Conservation (phyloP, 2,329 filamentous ascomycete species). For the Arthrobotrys megalospora region DNA sequence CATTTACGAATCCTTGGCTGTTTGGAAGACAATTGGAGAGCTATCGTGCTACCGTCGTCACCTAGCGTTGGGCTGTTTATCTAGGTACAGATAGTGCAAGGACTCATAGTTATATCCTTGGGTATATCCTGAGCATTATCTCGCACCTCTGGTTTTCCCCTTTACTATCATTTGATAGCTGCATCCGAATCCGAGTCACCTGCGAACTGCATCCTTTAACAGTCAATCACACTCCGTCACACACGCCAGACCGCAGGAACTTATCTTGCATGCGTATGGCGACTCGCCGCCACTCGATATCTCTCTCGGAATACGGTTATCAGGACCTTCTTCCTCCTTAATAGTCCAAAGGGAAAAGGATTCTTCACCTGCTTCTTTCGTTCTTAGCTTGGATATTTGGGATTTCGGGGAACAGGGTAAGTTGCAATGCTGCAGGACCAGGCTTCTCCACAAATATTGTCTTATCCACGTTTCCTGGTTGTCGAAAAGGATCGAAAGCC, state of each 20-base stretch:
- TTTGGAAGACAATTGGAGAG: slow-evolving; percentile 1
- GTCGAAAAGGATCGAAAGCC: slow-evolving; percentile 27
- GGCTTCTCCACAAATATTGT: slow-evolving; percentile 55
- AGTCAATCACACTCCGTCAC: slow-evolving; percentile 31
- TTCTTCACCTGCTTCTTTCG: slow-evolving; percentile 59
- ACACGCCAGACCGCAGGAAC: slow-evolving; percentile 39
- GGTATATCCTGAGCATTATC: slow-evolving; percentile 1
- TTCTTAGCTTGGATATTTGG: slow-evolving; percentile 44
- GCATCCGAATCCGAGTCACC: slow-evolving; percentile 9
- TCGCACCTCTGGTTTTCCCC: not conserved
- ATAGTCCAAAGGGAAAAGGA: slow-evolving; percentile 46
- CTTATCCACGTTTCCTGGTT: slow-evolving; percentile 57
- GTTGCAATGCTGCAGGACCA: slow-evolving; percentile 40
- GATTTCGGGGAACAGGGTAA: slow-evolving; percentile 48
- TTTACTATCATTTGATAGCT: slow-evolving; percentile 10
- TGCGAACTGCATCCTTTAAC: slow-evolving; percentile 17
- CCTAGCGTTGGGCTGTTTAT: slow-evolving; percentile 4
- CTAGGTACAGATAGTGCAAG: not conserved
- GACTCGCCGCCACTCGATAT: slow-evolving; percentile 24
- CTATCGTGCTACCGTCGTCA: not conserved
- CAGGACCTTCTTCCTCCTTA: slow-evolving; percentile 46
- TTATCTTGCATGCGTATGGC: slow-evolving; percentile 50
- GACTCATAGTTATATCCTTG: slow-evolving; percentile 3
- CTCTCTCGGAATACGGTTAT: slow-evolving; percentile 41
- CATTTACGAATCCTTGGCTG: slow-evolving; percentile 10